A percentile compares a stretch with the other conserved stretches of the same genome.
These are phyloP conservation scores for Scytalidium sp. DNA, from an alignment of 2,329 filamentous ascomycete genomes.

Conservation along the genomic window DNA sequence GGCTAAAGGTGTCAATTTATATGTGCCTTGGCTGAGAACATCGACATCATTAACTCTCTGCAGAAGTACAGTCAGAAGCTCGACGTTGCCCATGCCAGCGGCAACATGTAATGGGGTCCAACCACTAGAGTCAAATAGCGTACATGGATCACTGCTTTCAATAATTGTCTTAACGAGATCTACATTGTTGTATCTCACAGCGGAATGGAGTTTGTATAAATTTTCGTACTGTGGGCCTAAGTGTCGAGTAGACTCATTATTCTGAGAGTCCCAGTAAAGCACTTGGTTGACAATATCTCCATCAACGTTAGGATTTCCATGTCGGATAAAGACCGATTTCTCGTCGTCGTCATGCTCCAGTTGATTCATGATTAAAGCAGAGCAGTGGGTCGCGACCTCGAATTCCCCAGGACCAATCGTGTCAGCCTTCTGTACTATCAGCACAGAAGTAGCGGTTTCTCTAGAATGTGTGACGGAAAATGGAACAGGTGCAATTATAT, in stretches of 20 bases:
- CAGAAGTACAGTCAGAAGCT: not conserved
- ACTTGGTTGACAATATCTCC: not conserved
- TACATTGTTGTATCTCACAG: not conserved
- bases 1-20: not conserved
- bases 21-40: not conserved
- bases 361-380: not conserved
- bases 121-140: not conserved
- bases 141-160: not conserved
- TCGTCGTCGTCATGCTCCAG: not conserved
- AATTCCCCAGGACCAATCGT: not conserved
- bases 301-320: not conserved
- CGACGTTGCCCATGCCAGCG: not conserved
- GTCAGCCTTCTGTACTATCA: slow-evolving; percentile 3
- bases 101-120: not conserved
- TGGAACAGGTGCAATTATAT: slow-evolving; percentile 1
- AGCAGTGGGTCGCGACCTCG: not conserved
- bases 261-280: not conserved
- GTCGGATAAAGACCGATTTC: not conserved
- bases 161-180: not conserved
- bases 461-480: slow-evolving; percentile 2
- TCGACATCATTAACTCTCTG: not conserved
- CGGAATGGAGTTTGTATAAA: not conserved
- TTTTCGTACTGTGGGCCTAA: not conserved
- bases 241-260: not conserved
- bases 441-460: slow-evolving; percentile 1